These are phyloP conservation scores for Stachybotrys chartarum DNA, from an alignment of 2,329 filamentous ascomycete species.

Conservation along the genomic window DNA sequence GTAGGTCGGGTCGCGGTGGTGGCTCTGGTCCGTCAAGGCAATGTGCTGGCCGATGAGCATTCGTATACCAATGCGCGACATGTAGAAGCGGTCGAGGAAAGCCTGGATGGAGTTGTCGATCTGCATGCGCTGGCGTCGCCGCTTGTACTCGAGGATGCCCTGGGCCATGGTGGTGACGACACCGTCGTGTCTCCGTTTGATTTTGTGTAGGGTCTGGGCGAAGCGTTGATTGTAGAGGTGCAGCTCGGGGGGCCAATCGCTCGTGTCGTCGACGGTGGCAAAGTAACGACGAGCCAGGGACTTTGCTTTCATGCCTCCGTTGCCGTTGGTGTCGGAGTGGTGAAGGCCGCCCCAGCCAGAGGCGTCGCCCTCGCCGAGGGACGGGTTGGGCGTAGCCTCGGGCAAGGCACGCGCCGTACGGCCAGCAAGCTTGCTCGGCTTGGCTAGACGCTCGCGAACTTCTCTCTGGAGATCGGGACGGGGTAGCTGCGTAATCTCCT, in stretches of 20 bases:
- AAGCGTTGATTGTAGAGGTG: slow-evolving; percentile 92
- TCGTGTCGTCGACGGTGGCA: slow-evolving; percentile 79
- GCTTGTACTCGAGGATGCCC: slow-evolving; percentile 97
- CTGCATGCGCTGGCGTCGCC: slow-evolving; percentile 91
- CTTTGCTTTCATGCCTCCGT: slow-evolving; percentile 40
- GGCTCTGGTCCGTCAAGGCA: slow-evolving; percentile 86
- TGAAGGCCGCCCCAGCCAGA: slow-evolving; percentile 45
- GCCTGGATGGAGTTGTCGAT: slow-evolving; percentile 97
- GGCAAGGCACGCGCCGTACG: slow-evolving; percentile 62
- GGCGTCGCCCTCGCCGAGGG: slow-evolving; percentile 78
- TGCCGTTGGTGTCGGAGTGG: slow-evolving; percentile 26
- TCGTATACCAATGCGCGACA: slow-evolving; percentile 97
- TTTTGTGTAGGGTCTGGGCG: slow-evolving; percentile 79
- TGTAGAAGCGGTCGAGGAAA: slow-evolving; percentile 98
- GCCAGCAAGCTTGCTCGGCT: slow-evolving; percentile 48
- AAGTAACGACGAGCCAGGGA: slow-evolving; percentile 64
- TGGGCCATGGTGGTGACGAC: slow-evolving; percentile 98
- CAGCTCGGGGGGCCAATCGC: slow-evolving; percentile 89
- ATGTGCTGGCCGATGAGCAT: slow-evolving; percentile 99
- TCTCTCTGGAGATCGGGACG: slow-evolving; percentile 70
- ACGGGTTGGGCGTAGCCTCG: slow-evolving; percentile 84
- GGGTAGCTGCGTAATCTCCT: slow-evolving; percentile 88
- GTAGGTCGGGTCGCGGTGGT: slow-evolving; percentile 84
- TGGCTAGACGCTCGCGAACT: slow-evolving; percentile 71
- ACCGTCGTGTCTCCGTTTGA: slow-evolving; percentile 92